These are phyloP conservation scores for Penicillium pancosmium DNA, from an alignment of 495 filamentous ascomycete species.

Conservation along the genomic window DNA sequence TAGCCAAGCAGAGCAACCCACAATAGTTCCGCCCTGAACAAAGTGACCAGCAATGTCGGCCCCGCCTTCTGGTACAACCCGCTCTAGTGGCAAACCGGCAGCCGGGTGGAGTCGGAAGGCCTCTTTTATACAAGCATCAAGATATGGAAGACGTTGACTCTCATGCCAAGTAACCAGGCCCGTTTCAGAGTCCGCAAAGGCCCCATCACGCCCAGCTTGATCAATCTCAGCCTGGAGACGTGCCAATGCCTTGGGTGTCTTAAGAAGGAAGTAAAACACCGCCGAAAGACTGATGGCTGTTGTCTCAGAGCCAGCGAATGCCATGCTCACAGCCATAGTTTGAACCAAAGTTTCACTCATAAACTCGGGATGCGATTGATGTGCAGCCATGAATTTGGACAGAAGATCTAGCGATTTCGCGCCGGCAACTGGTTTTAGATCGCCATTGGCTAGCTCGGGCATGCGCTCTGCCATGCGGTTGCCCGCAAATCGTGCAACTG, in stretches of 20 bases:
- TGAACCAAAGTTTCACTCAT: constrained; percentile 67
- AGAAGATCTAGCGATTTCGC: constrained; percentile 40
- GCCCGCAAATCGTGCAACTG: constrained; percentile 17
- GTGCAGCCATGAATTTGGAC: constrained; percentile 49
- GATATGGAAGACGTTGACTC: constrained; percentile 59
- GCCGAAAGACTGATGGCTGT: constrained; percentile 65
- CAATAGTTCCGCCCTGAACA: constrained; percentile 63
- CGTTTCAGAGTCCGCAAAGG: constrained; percentile 43
- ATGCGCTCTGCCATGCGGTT: constrained; percentile 51
- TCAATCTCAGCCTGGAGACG: constrained; percentile 58
- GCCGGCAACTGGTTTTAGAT: constrained; percentile 33
- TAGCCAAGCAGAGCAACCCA: constrained; percentile 64
- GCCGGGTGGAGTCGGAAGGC: constrained; percentile 67
- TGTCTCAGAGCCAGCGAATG: constrained; percentile 58
- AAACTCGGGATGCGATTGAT: constrained; percentile 56
- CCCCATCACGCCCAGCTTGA: constrained; percentile 45
- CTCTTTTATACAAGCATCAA: constrained; percentile 70
- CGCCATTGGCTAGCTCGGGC: constrained; percentile 16
- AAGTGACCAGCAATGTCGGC: constrained; percentile 48
- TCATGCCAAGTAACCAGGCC: constrained; percentile 59
- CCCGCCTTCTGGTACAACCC: constrained; percentile 43
- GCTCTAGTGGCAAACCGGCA: constrained; percentile 56
- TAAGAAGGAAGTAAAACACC: constrained; percentile 67
- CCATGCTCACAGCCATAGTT: constrained; percentile 65
- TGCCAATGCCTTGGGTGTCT: constrained; percentile 48